Evolutionary conservation across 225 moss, liverwort and hornwort species (phyloP), one percentile per base, ranked within the genome.

Genomic region (Asterella californica): DNA sequence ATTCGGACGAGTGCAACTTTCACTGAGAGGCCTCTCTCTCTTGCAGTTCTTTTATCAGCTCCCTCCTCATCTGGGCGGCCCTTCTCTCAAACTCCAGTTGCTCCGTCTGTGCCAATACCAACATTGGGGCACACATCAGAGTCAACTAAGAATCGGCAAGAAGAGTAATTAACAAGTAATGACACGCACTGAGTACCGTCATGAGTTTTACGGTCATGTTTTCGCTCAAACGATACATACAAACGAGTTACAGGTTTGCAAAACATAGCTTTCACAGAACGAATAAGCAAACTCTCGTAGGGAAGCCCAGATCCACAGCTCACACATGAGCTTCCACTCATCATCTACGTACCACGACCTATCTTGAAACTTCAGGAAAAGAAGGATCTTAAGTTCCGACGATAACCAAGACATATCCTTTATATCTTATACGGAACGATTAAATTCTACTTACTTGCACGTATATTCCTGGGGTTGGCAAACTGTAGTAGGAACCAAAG

Each of bases 31-130:
- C 73, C 57, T 80, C 72, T 18, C 46, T 80, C 36, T 80, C 73
- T 30, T 62, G 73, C 47, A 72, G 45, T 34, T 52, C 38, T 49
- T 49, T 53, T 32, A 80, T 24, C 62, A 80, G 29, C 61, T 80
- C 60, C 72, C 73, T 54, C 62, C 36, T 80, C 22, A 80, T 22
- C 9, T 72, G 45, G 33, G 46, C 72, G 24, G 80, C 80, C 34
- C 73, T 59, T 45, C 72, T 72, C 21, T 80, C 72, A 18, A 80
- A 37, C 59, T 80, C 5, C 73, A 80, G 4, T 52, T 80, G 80
- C 48, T 80, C 80, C 62, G 10, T 74, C 80, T 80, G 49, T 24
- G 46, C 38, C 1, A 59, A 52, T 18, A 47, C 17, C 17, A 65
- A 48, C 21, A 78, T 64, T 30, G 14, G 18, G 42, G 25, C 38